Conservation (phyloP, 1,284 basidiomycete species). For the Abortiporus biennis region DNA sequence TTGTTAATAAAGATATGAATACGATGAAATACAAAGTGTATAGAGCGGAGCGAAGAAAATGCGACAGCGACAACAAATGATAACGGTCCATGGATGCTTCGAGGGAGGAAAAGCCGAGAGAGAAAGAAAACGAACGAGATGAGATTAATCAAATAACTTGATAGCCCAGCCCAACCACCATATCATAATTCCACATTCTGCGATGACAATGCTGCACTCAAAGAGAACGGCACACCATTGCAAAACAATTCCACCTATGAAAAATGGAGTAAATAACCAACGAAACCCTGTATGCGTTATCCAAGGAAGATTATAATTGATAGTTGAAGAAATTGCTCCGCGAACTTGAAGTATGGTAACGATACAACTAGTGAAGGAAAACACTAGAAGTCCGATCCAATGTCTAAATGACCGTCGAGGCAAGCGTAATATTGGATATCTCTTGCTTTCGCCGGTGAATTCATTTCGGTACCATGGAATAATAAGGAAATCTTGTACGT, state of each 20-base stretch:
- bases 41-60: slow-evolving; percentile 1
- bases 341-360: slow-evolving; percentile 48
- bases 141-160: slow-evolving; percentile 36
- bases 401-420: slow-evolving; percentile 61
- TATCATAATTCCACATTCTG: slow-evolving; percentile 47
- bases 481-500: slow-evolving; percentile 71
- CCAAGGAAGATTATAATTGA: slow-evolving; percentile 44
- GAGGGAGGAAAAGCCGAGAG: slow-evolving; percentile 1
- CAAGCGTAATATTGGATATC: slow-evolving; percentile 51
- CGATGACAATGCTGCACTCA: slow-evolving; percentile 46
- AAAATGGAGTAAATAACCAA: slow-evolving; percentile 54
- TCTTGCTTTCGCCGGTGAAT: slow-evolving; percentile 68
- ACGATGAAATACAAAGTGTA: too few relatives aligned
- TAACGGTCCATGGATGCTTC: slow-evolving; percentile 5
- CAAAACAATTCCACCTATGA: slow-evolving; percentile 49
- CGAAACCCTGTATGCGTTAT: slow-evolving; percentile 53
- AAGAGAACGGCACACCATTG: slow-evolving; percentile 57
- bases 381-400: slow-evolving; percentile 53
- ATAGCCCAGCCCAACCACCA: slow-evolving; percentile 73
- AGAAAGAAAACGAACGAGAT: not conserved
- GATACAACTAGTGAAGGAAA: slow-evolving; percentile 39
- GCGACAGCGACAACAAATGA: slow-evolving; percentile 15
- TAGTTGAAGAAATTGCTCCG: slow-evolving; percentile 43
- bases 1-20: slow-evolving; percentile 13
- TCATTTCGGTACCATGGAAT: slow-evolving; percentile 76